These are phyloP conservation scores for Nigrograna mackinnonii DNA, from an alignment of 2,329 filamentous ascomycete genomes.

Conservation along the genomic window DNA sequence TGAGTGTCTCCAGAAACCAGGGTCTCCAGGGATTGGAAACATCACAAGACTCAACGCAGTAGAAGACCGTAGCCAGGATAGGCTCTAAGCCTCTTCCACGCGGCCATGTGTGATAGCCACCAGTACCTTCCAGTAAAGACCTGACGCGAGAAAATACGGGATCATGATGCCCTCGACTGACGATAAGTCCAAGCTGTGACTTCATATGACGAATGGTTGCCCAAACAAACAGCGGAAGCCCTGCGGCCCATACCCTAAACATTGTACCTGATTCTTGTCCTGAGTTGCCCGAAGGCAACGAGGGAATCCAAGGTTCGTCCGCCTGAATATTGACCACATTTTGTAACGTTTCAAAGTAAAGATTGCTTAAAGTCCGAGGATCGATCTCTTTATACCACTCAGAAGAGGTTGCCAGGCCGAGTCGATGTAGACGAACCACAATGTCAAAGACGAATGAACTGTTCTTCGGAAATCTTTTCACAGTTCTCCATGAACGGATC, in stretches of 20 bases:
- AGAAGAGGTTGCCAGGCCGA: slow-evolving; percentile 16
- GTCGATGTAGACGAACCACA: slow-evolving; percentile 17
- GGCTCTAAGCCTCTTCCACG: slow-evolving; percentile 19
- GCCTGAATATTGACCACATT: slow-evolving; percentile 7
- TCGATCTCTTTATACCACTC: slow-evolving; percentile 18
- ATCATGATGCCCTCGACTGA: slow-evolving; percentile 6
- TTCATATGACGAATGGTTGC: slow-evolving; percentile 16
- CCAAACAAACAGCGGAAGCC: slow-evolving; percentile 16
- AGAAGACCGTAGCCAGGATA: slow-evolving; percentile 19
- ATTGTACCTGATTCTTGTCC: slow-evolving; percentile 14
- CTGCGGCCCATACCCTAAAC: slow-evolving; percentile 19
- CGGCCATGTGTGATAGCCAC: slow-evolving; percentile 17
- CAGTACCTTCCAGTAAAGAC: slow-evolving; percentile 10
- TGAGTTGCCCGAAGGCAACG: slow-evolving; percentile 4
- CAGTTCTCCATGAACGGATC: slow-evolving; percentile 22
- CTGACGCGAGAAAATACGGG: slow-evolving; percentile 11
- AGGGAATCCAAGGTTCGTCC: slow-evolving; percentile 18
- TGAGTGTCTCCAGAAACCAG: slow-evolving; percentile 13
- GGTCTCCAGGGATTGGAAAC: slow-evolving; percentile 11
- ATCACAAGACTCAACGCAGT: slow-evolving; percentile 19
- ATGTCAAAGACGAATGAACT: slow-evolving; percentile 21
- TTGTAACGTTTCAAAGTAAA: slow-evolving; percentile 21
- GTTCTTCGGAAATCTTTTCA: slow-evolving; percentile 25
- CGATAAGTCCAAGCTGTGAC: slow-evolving; percentile 2
- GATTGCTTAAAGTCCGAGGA: slow-evolving; percentile 17